These are phyloP conservation scores for Candida gigantensis DNA, from an alignment of 1,139 yeast genomes.

Conservation along the genomic window DNA sequence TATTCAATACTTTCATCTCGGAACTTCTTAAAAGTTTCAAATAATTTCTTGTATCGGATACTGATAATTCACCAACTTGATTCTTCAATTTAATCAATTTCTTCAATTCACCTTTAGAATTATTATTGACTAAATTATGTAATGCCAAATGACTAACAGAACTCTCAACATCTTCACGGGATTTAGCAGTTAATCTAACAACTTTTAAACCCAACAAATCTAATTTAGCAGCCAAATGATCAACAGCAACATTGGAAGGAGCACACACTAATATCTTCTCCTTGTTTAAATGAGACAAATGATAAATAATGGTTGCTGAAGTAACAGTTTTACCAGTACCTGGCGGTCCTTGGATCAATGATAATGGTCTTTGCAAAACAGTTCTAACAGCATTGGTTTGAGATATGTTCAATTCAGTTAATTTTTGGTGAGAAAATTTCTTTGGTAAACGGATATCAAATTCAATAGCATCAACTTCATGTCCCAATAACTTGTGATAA, in stretches of 20 bases:
- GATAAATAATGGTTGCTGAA: conserved; percentile 85
- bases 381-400: conserved; percentile 76
- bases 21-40: conserved; percentile 41
- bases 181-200: conserved; percentile 72
- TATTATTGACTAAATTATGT: conserved; percentile 46
- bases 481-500: conserved; percentile 82
- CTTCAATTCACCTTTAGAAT: conserved; percentile 57
- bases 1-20: conserved; percentile 52
- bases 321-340: conserved; percentile 97
- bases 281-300: conserved; percentile 58
- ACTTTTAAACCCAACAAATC: conserved; percentile 69
- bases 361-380: conserved; percentile 73
- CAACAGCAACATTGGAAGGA: conserved; percentile 94
- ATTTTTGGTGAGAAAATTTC: conserved; percentile 62
- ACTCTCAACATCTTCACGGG: conserved; percentile 79
- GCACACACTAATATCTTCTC: conserved; percentile 82
- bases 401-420: conserved; percentile 72
- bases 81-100: conserved; percentile 59
- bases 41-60: conserved; percentile 49
- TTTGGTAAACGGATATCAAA: conserved; percentile 63
- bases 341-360: conserved; percentile 97
- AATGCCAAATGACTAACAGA: conserved; percentile 56
- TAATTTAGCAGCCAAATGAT: conserved; percentile 79
- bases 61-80: conserved; percentile 71
- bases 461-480: conserved; percentile 66